phyloP scores from a whole-genome alignment of 768 basidiomycete genomes.

The Cubamyces sp. region DNA sequence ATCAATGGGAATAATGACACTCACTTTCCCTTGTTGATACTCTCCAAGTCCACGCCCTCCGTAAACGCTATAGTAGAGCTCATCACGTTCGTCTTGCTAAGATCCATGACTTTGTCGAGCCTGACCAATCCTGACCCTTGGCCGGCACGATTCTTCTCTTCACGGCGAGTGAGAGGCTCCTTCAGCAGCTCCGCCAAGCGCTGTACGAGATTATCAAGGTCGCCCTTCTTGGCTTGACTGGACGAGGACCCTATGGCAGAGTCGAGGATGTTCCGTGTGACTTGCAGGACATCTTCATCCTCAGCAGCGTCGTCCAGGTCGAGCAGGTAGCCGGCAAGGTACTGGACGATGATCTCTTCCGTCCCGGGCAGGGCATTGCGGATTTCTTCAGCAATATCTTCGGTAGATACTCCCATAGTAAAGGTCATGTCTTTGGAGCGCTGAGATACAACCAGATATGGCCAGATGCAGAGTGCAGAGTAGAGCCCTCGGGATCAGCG shows the following conservation, averaged over 20 bases:
- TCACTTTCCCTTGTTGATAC: conserved; percentile 93
- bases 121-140: conserved; percentile 63
- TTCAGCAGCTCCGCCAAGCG: conserved; percentile 65
- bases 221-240: conserved; percentile 40
- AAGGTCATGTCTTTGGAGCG: background rate
- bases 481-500: background rate
- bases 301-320: conserved; percentile 89
- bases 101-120: conserved; percentile 85
- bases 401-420: conserved; percentile 22
- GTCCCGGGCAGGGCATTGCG: conserved; percentile 70
- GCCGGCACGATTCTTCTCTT: conserved; percentile 55
- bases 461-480: too few species aligned
- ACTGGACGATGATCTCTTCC: conserved; percentile 85
- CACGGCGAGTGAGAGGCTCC: conserved; percentile 62
- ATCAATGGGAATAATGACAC: conserved; percentile 31
- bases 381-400: conserved; percentile 80
- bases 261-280: conserved; percentile 72
- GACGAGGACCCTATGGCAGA: conserved; percentile 63
- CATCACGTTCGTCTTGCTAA: conserved; percentile 78
- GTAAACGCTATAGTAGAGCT: conserved; percentile 79
- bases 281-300: conserved; percentile 83
- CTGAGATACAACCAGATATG: background rate
- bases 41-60: conserved; percentile 88
- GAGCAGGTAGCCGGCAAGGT: conserved; percentile 84
- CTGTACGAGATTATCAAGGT: conserved; percentile 68